Percentiles rank a stretch among this genome's conserved stretches.
phyloP scores from a whole-genome alignment of 2,329 filamentous ascomycete genomes.

The Hypoxylon sp. region DNA sequence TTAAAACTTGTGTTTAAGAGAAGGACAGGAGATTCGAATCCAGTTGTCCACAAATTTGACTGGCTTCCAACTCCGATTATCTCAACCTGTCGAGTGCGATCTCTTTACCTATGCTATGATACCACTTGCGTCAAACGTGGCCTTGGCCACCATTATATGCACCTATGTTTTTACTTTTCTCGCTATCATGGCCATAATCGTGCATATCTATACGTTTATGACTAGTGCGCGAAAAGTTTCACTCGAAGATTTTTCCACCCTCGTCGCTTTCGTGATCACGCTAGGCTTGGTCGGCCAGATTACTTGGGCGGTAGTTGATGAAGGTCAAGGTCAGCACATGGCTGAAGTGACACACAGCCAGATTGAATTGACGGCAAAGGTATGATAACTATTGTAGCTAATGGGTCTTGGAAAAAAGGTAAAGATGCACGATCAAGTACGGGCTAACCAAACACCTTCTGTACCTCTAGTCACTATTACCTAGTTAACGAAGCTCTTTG shows the following conservation, averaged over 20 bases:
- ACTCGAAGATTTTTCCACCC: conserved; percentile 2
- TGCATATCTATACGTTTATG: no score
- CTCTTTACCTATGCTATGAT: conserved; percentile 1
- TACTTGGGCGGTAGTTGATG: conserved; percentile 26
- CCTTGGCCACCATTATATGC: conserved; percentile 42
- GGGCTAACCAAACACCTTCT: neutral
- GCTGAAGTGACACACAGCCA: conserved; percentile 14
- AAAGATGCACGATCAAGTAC: no score
- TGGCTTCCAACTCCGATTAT: neutral
- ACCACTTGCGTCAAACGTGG: conserved; percentile 41
- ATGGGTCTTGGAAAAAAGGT: no score
- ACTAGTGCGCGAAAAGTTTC: neutral
- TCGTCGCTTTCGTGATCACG: conserved; percentile 5
- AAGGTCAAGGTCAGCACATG: conserved; percentile 25
- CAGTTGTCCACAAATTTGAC: no score
- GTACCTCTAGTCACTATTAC: conserved; percentile 11
- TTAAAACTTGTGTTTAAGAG: no score
- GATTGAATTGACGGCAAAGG: conserved; percentile 18
- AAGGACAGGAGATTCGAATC: no score
- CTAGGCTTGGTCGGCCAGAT: conserved; percentile 19
- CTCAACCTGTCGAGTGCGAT: neutral
- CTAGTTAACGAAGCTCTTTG: conserved; percentile 17
- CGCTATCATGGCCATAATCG: no score
- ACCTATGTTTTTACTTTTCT: conserved; percentile 12
- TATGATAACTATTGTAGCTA: no score